Percentiles rank a stretch among this genome's conserved stretches.
Conservation (phyloP, 2,329 filamentous ascomycete genomes). For the Fusarium sterilihyphosum region DNA sequence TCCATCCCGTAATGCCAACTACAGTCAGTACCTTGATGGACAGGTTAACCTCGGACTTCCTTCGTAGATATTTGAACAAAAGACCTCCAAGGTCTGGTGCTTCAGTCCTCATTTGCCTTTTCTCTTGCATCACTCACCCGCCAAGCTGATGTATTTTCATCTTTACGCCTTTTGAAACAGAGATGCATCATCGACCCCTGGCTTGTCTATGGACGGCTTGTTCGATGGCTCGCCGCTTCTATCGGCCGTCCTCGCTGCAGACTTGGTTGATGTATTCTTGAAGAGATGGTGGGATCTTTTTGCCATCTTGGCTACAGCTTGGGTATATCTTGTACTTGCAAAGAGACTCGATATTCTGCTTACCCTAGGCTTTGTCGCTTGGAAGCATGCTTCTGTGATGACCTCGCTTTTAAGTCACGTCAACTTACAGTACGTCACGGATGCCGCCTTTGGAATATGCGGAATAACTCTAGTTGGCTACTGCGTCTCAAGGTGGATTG, state of each 20-base stretch:
- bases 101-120: not conserved
- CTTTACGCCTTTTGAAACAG: not conserved
- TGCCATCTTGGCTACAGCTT: not conserved
- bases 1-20: not conserved
- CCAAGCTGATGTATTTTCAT: not conserved
- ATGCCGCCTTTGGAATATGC: not conserved
- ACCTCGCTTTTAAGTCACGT: not conserved
- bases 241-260: constrained; percentile 29
- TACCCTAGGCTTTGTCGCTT: constrained; percentile 38
- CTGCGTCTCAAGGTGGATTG: not conserved
- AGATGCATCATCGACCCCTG: constrained; percentile 21
- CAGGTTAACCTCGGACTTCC: constrained; percentile 7
- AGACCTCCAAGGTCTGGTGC: not conserved
- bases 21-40: constrained; percentile 46
- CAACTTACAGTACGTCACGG: not conserved
- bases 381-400: constrained; percentile 17
- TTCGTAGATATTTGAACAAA: not conserved
- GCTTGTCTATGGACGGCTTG: constrained; percentile 42
- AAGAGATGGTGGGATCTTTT: not conserved
- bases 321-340: constrained; percentile 33
- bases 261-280: constrained; percentile 29
- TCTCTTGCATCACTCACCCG: not conserved
- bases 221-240: constrained; percentile 39
- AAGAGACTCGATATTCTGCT: constrained; percentile 39
- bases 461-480: not conserved